A percentile compares a stretch with the other conserved stretches of the same genome.
Conservation (phyloP, 192 early-diverging fungal genomes). For the Haplosporangium gracile region DNA sequence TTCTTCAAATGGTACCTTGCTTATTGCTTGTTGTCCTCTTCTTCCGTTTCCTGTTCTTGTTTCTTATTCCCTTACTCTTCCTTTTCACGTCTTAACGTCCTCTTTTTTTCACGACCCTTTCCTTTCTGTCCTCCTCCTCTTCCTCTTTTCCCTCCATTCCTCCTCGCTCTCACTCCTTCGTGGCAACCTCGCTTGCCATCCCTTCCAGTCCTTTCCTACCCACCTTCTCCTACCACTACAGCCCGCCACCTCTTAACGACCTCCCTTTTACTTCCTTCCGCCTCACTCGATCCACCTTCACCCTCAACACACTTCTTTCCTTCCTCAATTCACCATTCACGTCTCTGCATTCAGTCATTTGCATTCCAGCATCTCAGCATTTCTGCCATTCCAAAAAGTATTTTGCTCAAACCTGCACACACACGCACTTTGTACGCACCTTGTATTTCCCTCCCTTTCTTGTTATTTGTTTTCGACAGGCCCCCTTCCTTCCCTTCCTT, state of each 20-base stretch:
- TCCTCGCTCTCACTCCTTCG: background rate
- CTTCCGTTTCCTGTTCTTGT: background rate
- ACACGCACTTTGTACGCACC: background rate
- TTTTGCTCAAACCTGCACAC: background rate
- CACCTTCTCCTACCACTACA: too few species aligned
- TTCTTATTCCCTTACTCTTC: background rate
- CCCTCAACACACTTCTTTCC: background rate
- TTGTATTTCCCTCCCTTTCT: background rate
- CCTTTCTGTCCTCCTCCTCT: background rate
- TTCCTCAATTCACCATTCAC: background rate
- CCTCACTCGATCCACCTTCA: background rate
- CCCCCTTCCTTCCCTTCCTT: background rate
- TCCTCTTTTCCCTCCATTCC: background rate
- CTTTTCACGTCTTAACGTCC: background rate
- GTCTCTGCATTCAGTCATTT: background rate
- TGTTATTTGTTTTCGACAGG: background rate
- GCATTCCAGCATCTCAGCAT: background rate
- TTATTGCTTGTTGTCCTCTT: background rate
- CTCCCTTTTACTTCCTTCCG: too few species aligned
- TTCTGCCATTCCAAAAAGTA: background rate
- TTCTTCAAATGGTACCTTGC: background rate
- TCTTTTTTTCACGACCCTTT: background rate
- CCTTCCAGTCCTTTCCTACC: background rate
- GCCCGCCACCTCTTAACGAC: background rate
- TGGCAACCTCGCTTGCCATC: constrained; percentile 10